Percentiles rank a stretch among this genome's conserved stretches.
These are phyloP conservation scores for Apium graveolens DNA, from an alignment of 129 eudicot species.

Conservation along the genomic window DNA sequence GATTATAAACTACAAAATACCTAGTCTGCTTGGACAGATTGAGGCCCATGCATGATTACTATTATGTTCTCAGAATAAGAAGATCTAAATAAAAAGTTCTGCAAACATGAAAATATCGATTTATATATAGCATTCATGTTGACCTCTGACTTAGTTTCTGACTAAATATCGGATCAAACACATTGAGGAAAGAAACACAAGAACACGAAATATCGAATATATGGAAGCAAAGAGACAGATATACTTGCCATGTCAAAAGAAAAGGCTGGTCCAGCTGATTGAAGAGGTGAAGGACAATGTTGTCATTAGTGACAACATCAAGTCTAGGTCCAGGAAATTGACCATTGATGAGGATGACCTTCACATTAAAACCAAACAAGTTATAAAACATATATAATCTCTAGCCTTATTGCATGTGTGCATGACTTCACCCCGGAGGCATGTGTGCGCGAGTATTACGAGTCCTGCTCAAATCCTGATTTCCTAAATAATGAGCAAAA, in stretches of 20 bases:
- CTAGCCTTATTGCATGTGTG: neutral
- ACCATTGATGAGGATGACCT: slow-evolving; percentile 92
- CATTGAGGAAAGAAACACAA: neutral
- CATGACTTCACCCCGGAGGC: neutral
- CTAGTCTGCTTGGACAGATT: neutral
- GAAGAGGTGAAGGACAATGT: slow-evolving; percentile 54
- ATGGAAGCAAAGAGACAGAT: slow-evolving; percentile 21
- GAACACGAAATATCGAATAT: neutral
- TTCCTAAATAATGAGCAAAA: neutral
- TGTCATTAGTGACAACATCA: slow-evolving; percentile 78
- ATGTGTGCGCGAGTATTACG: neutral
- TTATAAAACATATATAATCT: neutral
- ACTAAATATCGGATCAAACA: neutral
- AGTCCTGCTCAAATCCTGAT: neutral
- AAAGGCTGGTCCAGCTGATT: slow-evolving; percentile 81
- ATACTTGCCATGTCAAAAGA: slow-evolving; percentile 83
- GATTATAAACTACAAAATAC: neutral
- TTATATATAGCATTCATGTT: neutral
- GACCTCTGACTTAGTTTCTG: neutral
- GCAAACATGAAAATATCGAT: neutral
- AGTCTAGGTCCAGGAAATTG: slow-evolving; percentile 93
- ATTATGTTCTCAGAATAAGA: neutral
- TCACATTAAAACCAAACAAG: slow-evolving; percentile 7
- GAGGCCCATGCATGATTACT: neutral
- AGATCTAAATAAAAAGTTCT: neutral